Base-by-base conservation (phyloP, 345 rosid species). In the thale cress (Arabidopsis thaliana) region DNA sequence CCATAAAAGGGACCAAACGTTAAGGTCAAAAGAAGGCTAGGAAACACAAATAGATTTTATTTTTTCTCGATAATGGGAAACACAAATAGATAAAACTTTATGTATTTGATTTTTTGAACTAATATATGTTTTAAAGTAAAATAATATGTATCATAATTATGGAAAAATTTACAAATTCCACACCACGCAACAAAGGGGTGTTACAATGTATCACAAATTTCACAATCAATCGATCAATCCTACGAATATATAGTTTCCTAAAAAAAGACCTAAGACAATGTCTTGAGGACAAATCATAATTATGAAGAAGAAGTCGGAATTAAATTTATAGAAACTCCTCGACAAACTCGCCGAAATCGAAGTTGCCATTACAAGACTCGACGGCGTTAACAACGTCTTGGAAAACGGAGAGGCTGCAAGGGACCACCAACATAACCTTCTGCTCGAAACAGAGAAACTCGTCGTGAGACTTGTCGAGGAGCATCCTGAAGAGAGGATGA, bases 401-500 rank as follows among this genome's bases (percentile, higher is more conserved):
- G 61, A 90, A 94, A 0, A 89, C 77, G 6, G 95, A 59, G 36
- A 86, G 89, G 72, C 82, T 85, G 62, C 97, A 92, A 1, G 99
- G 97, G 58, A 94, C 88, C 42, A 91, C 89, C 49, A 94, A 77
- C 70, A 82, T 80, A 51, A 83, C 80, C 65, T 65, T 79, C 53
- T 90, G 91, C 0, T 82, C 84, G 52, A 81, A 82, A 7, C 89
- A 88, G 0, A 87, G 85, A 48, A 83, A 83, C 75, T 94, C 96
- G 24, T 87, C 78, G 55, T 77, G 85, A 3, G 99, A 85, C 74
- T 90, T 94, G 71, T 94, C 96, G 3, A 94, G 71, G 67, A 94
- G 63, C 89, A 92, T 94, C 85, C 87, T 87, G 76, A 94, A 83
- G 13, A 91, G 78, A 20, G 98, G 97, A 64, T 91, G 97, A 5